These are phyloP conservation scores for Hypoxylon sp. DNA, from an alignment of 2,329 filamentous ascomycete species.

Conservation along the genomic window DNA sequence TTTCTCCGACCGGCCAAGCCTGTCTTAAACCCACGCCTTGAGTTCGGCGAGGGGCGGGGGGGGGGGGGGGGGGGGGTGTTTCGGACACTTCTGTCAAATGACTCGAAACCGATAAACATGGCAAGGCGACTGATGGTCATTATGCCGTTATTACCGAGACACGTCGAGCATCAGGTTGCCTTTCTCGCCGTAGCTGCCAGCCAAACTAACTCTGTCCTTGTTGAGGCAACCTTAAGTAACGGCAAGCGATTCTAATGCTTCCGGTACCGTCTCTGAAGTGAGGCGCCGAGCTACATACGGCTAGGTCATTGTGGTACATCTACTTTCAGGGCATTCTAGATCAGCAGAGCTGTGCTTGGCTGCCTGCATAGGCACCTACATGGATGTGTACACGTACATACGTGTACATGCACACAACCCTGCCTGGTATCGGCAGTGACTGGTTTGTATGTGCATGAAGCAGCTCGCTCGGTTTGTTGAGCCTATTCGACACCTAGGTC, in stretches of 20 bases:
- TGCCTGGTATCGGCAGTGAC: constrained; percentile 19
- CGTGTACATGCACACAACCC: too few relatives aligned
- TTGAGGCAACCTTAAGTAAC: constrained; percentile 4
- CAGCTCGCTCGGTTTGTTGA: constrained; percentile 6
- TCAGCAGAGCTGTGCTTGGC: constrained; percentile 6
- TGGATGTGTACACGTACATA: too few relatives aligned
- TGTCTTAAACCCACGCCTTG: constrained; percentile 4
- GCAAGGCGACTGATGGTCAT: not conserved
- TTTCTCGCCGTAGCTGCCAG: constrained; percentile 18
- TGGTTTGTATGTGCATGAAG: constrained; percentile 8
- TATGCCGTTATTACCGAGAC: constrained; percentile 13
- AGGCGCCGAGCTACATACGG: constrained; percentile 5
- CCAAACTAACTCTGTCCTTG: constrained; percentile 13
- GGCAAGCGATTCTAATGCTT: constrained; percentile 1
- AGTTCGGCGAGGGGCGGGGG: too few relatives aligned
- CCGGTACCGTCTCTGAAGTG: constrained; percentile 1
- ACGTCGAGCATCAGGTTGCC: constrained; percentile 3
- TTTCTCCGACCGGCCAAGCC: constrained; percentile 17
- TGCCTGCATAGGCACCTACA: too few relatives aligned
- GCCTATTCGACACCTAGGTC: not conserved
- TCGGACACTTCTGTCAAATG: too few relatives aligned
- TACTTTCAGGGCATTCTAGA: constrained; percentile 4
- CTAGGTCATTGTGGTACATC: constrained; percentile 8
- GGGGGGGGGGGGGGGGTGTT: too few relatives aligned
- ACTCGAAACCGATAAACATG: constrained; percentile 1